Evolutionary conservation across 768 basidiomycete genomes (phyloP), one percentile per base, ranked within the genome.

Genomic region (Pleurotus tuber-regium): DNA sequence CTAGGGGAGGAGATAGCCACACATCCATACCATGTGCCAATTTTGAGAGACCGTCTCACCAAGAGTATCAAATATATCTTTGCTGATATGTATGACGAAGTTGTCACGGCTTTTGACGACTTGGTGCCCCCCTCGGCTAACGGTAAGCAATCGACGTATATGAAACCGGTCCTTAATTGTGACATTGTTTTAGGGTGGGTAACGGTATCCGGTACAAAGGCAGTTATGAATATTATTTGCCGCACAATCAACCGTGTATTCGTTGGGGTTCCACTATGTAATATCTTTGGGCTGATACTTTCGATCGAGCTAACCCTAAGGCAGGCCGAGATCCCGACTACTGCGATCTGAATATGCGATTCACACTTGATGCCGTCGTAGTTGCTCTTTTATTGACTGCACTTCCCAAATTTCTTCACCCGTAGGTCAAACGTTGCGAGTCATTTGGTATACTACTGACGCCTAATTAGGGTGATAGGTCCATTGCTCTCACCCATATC

Each of bases 321-420:
- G 29, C 12, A 68, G 66, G 66, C 43, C 57, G 65, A 5, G 54
- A 66, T 50, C 54, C 60, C 8, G 67, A 67, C 29, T 69, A 58
- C 51, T 54, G 54, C 19, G 52, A 59, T 14, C 59, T 71, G 29
- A 63, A 57, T 42, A 56, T 72, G 26, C 26, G 61, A 3, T 74
- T 65, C 54, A 65, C 73, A 1, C 51, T 59, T 14, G 60, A 65
- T 33, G 67, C 70, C 9, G 54, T 63, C 2, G 62, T 61, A 11
- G 57, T 53, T 6, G 66, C 58, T 0, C 40, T 23, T 1, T 28
- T 70, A 2, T 55, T 77, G 12, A 64, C 60, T 24, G 49, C 70
- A 0, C 60, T 70, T 39, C 75, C 73, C 0, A 6, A 41, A 3
- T 59, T 69, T 49, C 41, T 75, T 18, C 66, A 63, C 43, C 66